Conservation (phyloP, 345 rosid genomes). For the Litchi chinensis region DNA sequence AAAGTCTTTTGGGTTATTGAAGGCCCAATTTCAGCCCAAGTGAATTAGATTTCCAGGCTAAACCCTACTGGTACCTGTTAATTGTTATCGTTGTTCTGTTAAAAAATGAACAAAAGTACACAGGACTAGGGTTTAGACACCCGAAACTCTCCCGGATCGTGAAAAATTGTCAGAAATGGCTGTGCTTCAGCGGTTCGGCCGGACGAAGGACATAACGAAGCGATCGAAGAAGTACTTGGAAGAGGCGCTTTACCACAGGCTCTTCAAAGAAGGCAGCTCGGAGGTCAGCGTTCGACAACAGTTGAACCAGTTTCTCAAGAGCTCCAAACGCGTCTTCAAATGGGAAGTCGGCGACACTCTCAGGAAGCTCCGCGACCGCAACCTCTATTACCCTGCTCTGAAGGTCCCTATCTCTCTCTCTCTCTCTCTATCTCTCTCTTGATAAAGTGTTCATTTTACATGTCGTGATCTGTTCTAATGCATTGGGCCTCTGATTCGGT, state of each 20-base stretch:
- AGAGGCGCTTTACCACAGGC: conserved; percentile 65
- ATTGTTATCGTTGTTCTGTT: not conserved
- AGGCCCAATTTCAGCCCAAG: not conserved
- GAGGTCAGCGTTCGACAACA: conserved; percentile 69
- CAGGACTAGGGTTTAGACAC: not conserved
- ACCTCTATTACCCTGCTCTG: conserved; percentile 78
- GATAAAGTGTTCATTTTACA: not conserved
- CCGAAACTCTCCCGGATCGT: not conserved
- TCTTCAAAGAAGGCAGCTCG: conserved; percentile 77
- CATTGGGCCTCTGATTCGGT: not conserved
- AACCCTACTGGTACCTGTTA: not conserved
- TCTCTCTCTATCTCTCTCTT: no score
- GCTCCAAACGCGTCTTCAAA: conserved; percentile 85
- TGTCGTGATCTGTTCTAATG: not conserved
- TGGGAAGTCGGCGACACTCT: conserved; percentile 94
- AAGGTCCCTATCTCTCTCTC: conserved; percentile 49
- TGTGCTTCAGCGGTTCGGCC: conserved; percentile 58
- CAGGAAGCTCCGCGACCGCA: conserved; percentile 76
- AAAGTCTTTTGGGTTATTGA: not conserved
- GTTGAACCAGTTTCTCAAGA: conserved; percentile 74
- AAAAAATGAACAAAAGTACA: not conserved
- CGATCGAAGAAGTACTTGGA: conserved; percentile 90
- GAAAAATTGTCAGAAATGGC: conserved; percentile 41
- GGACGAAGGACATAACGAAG: conserved; percentile 59
- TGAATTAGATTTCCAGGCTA: not conserved